phyloP scores from a whole-genome alignment of 331 rosid genomes.

The Prunus yedoensis region DNA sequence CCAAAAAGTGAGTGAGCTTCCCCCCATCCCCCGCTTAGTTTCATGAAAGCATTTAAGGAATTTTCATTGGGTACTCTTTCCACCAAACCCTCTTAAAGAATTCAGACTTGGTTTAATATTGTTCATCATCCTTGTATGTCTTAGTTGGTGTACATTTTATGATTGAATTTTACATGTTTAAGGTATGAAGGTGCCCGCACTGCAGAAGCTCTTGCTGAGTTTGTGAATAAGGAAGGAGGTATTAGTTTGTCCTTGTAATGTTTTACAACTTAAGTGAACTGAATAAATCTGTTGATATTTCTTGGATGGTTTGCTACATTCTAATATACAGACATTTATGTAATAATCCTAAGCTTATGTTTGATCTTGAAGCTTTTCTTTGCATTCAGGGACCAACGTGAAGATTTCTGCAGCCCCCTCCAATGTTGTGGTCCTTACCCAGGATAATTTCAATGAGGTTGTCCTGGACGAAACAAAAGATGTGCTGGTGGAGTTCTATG shows the following conservation, averaged over 20 bases:
- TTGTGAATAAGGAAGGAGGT: conserved; percentile 77
- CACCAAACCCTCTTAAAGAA: background rate
- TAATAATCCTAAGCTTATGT: background rate
- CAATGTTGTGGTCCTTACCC: conserved; percentile 58
- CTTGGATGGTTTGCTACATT: too few species aligned
- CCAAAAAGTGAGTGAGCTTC: conserved; percentile 57
- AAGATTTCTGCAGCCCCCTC: conserved; percentile 68
- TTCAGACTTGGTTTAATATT: background rate
- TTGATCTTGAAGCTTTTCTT: conserved; percentile 18
- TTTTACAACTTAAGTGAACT: too few species aligned
- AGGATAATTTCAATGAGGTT: conserved; percentile 62
- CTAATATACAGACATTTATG: background rate
- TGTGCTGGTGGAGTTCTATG: conserved; percentile 91
- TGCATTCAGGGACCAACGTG: conserved; percentile 76
- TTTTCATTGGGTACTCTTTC: background rate
- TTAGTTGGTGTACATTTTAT: background rate
- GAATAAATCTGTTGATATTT: too few species aligned
- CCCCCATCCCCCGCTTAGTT: background rate
- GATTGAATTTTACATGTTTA: conserved; percentile 25
- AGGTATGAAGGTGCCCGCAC: conserved; percentile 80
- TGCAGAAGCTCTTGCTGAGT: conserved; percentile 76
- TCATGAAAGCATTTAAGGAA: background rate
- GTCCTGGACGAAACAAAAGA: conserved; percentile 78
- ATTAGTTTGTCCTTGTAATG: conserved; percentile 15
- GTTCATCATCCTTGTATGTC: background rate